These are phyloP conservation scores for Mangifera indica DNA, from an alignment of 345 rosid species.

Conservation along the genomic window DNA sequence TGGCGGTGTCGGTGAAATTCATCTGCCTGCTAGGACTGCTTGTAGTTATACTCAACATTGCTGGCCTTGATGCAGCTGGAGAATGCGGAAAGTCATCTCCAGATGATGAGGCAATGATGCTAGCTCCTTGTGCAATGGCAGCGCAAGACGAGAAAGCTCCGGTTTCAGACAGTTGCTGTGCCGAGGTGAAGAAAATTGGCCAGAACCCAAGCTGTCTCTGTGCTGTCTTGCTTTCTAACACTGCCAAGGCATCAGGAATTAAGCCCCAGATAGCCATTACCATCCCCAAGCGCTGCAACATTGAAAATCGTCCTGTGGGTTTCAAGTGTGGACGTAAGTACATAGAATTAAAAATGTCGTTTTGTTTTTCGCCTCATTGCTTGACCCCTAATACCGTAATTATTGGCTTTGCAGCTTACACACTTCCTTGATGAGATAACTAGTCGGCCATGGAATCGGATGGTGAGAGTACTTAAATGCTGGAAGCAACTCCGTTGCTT, in stretches of 20 bases:
- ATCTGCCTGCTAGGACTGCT: slow-evolving; percentile 28
- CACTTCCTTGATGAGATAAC: slow-evolving; percentile 37
- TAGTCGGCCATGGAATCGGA: background rate
- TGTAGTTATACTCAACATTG: slow-evolving; percentile 13
- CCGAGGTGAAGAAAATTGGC: slow-evolving; percentile 35
- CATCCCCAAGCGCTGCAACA: slow-evolving; percentile 48
- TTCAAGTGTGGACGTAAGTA: slow-evolving; percentile 48
- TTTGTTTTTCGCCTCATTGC: background rate
- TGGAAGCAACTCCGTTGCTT: slow-evolving; percentile 11
- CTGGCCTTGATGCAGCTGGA: slow-evolving; percentile 31
- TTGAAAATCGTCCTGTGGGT: slow-evolving; percentile 45
- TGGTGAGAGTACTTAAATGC: slow-evolving; percentile 1
- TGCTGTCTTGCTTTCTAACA: slow-evolving; percentile 40
- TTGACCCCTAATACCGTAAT: background rate
- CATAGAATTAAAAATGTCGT: background rate
- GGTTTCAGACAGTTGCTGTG: slow-evolving; percentile 34
- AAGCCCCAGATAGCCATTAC: slow-evolving; percentile 35
- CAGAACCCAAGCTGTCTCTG: slow-evolving; percentile 41
- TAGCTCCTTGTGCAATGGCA: slow-evolving; percentile 37
- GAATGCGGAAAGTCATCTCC: slow-evolving; percentile 43
- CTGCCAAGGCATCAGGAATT: slow-evolving; percentile 40
- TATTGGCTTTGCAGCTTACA: slow-evolving; percentile 38
- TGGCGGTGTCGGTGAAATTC: slow-evolving; percentile 28
- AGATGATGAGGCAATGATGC: slow-evolving; percentile 38
- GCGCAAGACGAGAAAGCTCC: slow-evolving; percentile 36